Percentiles rank a stretch among this genome's conserved stretches.
Evolutionary conservation across 495 filamentous ascomycete genomes (phyloP).

Genomic region (Talaromyces thailandensis): DNA sequence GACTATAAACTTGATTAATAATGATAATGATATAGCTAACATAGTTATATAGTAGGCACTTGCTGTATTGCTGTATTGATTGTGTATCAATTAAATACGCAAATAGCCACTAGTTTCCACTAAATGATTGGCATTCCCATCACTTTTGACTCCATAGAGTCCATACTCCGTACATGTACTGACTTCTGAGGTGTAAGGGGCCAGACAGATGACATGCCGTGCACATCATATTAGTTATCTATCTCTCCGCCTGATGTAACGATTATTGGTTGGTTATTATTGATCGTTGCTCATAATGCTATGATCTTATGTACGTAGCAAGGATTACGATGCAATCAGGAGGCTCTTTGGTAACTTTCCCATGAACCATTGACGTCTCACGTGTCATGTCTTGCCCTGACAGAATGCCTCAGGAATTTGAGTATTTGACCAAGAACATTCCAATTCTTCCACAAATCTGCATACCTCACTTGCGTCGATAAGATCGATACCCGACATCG

Average conservation of each 20-base stretch:
- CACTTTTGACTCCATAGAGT: no score
- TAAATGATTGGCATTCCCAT: no score
- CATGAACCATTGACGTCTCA: neutral
- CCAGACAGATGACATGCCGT: slow-evolving; percentile 1
- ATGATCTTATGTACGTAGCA: neutral
- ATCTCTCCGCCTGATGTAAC: neutral
- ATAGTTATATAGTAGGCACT: no score
- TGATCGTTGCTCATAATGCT: neutral
- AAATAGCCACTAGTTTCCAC: no score
- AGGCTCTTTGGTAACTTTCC: neutral
- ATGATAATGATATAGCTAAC: no score
- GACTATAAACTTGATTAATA: no score
- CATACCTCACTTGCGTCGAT: no score
- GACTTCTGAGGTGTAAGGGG: neutral
- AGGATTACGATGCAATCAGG: neutral
- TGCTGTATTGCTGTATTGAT: no score
- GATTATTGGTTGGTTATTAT: neutral
- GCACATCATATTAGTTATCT: neutral
- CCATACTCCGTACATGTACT: no score
- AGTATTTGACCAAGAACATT: neutral
- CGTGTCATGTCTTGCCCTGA: neutral
- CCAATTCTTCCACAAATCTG: neutral
- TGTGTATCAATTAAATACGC: no score
- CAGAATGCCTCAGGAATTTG: neutral
- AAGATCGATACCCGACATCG: neutral